Evolutionary conservation across 345 rosid genomes (phyloP).

Genomic region (Gossypium ekmanianum): DNA sequence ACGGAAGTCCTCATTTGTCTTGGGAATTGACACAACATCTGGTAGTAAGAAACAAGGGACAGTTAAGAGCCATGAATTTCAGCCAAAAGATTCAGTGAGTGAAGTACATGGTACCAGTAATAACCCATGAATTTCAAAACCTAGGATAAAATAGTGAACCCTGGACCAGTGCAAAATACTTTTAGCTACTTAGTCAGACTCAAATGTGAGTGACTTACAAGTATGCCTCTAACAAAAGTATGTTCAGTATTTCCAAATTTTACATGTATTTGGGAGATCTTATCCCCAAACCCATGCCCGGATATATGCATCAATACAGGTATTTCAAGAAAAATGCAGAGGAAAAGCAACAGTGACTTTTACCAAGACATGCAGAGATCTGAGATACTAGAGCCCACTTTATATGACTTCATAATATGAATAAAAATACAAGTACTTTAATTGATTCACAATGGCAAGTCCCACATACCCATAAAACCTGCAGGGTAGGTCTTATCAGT

Average conservation of each 20-base stretch:
- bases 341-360: background rate
- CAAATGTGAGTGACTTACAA: background rate
- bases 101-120: background rate
- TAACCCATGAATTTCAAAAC: background rate
- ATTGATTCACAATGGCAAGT: background rate
- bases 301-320: background rate
- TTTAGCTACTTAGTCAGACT: background rate
- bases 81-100: background rate
- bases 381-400: background rate
- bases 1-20: constrained; percentile 60
- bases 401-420: background rate
- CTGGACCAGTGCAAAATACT: background rate
- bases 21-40: constrained; percentile 66
- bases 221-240: background rate
- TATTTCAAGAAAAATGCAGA: background rate
- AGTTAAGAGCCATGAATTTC: background rate
- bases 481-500: constrained; percentile 79
- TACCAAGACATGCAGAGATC: background rate
- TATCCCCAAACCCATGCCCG: background rate
- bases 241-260: background rate
- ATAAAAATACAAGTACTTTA: background rate
- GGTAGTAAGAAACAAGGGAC: background rate
- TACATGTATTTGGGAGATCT: background rate
- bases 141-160: background rate
- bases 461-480: constrained; percentile 73